Conservation (phyloP, 257 asterid genomes). For the Linderniella brevidens region DNA sequence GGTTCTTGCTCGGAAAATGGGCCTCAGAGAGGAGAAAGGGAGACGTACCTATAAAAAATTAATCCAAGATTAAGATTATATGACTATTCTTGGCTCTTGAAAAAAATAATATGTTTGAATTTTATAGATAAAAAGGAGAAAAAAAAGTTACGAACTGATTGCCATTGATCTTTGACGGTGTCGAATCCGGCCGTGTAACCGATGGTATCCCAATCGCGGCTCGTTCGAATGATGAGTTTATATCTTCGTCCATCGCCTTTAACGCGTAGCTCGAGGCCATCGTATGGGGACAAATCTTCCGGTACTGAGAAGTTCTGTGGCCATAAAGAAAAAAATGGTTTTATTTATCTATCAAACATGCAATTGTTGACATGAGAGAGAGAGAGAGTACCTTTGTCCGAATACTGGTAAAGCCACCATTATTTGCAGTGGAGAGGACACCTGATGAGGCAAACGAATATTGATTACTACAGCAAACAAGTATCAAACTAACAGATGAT, state of each 20-base stretch:
- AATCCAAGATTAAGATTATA: neutral
- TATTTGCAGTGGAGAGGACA: slow-evolving; percentile 76
- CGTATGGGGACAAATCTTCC: slow-evolving; percentile 84
- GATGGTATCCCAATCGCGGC: slow-evolving; percentile 89
- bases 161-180: slow-evolving; percentile 81
- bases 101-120: slow-evolving; percentile 3
- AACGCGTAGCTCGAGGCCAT: slow-evolving; percentile 71
- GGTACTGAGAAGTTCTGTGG: slow-evolving; percentile 69
- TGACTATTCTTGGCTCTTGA: too few relatives aligned
- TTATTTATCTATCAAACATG: neutral
- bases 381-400: slow-evolving; percentile 50
- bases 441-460: slow-evolving; percentile 23
- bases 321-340: neutral
- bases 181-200: slow-evolving; percentile 72
- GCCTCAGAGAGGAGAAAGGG: slow-evolving; percentile 82
- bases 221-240: slow-evolving; percentile 70
- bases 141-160: slow-evolving; percentile 36
- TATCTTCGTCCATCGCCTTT: slow-evolving; percentile 88
- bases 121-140: neutral
- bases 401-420: slow-evolving; percentile 87
- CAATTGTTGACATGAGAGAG: neutral
- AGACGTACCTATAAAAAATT: slow-evolving; percentile 39
- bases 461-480: neutral
- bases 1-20: slow-evolving; percentile 85
- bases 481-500: too few relatives aligned